Percentiles rank a stretch among this genome's conserved stretches.
phyloP scores from a whole-genome alignment of 768 basidiomycete genomes.

The Lentinula detonsa region DNA sequence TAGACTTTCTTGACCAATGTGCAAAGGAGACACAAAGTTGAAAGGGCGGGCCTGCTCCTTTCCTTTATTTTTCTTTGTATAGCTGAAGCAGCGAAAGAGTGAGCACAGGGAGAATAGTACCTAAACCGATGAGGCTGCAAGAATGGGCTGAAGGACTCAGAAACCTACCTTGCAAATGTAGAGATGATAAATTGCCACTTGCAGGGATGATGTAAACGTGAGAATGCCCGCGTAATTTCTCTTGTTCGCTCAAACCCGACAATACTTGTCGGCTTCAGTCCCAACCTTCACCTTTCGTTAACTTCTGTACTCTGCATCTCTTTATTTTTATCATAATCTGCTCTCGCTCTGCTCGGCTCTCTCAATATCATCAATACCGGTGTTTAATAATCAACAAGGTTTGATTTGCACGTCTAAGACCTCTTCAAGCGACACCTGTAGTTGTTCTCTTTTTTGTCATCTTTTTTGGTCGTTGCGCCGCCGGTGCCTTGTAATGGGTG shows the following conservation, averaged over 20 bases:
- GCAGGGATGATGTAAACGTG: neutral
- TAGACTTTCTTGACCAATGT: too few species aligned
- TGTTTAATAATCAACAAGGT: neutral
- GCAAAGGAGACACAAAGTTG: too few species aligned
- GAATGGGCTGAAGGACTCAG: too few species aligned
- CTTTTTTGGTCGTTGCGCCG: neutral
- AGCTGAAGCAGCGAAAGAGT: too few species aligned
- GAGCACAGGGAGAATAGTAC: too few species aligned
- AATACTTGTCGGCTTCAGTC: neutral
- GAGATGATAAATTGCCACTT: neutral
- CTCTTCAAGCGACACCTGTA: neutral
- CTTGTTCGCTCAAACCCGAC: neutral
- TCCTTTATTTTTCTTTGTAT: too few species aligned
- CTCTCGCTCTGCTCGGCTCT: neutral
- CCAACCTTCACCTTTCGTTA: neutral
- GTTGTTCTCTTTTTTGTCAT: neutral
- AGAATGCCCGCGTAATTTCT: neutral
- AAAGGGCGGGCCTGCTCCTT: too few species aligned
- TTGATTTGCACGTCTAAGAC: neutral
- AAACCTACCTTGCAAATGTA: neutral
- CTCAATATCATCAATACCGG: neutral
- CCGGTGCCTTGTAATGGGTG: conserved; percentile 50
- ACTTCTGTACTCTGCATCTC: neutral
- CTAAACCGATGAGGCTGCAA: too few species aligned
- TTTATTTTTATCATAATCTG: neutral